Conservation (phyloP, 2,329 filamentous ascomycete species). For the Drechmeria coniospora region DNA sequence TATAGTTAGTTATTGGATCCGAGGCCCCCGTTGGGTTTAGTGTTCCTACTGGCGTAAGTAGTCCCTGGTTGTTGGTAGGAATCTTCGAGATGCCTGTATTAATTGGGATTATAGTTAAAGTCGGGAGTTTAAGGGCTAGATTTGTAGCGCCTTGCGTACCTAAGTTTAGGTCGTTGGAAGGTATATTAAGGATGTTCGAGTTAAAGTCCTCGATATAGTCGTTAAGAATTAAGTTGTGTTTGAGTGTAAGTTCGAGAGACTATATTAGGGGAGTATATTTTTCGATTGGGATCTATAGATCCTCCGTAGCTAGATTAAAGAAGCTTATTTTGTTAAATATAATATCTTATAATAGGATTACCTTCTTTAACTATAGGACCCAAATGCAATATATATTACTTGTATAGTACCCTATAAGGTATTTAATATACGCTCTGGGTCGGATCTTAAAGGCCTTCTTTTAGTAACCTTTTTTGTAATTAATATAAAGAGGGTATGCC, state of each 20-base stretch:
- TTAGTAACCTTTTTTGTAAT: background rate
- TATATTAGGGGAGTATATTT: background rate
- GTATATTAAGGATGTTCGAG: too few relatives aligned
- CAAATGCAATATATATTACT: slow-evolving; percentile 1
- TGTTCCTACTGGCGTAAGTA: too few relatives aligned
- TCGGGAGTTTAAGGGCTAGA: background rate
- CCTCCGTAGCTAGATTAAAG: background rate
- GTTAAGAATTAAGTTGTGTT: background rate
- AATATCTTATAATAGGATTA: background rate
- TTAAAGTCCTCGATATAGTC: background rate
- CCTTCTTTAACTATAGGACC: background rate
- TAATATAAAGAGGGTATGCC: background rate
- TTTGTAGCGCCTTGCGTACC: background rate
- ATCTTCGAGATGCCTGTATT: too few relatives aligned
- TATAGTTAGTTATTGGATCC: too few relatives aligned
- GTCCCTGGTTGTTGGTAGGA: too few relatives aligned
- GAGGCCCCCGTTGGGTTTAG: too few relatives aligned
- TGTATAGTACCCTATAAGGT: slow-evolving; percentile 1
- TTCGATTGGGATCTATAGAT: background rate
- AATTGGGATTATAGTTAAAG: too few relatives aligned
- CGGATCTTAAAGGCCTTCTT: background rate
- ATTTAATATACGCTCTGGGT: slow-evolving; percentile 1
- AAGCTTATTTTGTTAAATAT: slow-evolving; percentile 1
- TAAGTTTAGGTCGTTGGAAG: too few relatives aligned
- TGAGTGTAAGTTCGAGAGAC: background rate